Evolutionary conservation across 495 filamentous ascomycete genomes (phyloP).

Genomic region (Penicillium diatomitis): DNA sequence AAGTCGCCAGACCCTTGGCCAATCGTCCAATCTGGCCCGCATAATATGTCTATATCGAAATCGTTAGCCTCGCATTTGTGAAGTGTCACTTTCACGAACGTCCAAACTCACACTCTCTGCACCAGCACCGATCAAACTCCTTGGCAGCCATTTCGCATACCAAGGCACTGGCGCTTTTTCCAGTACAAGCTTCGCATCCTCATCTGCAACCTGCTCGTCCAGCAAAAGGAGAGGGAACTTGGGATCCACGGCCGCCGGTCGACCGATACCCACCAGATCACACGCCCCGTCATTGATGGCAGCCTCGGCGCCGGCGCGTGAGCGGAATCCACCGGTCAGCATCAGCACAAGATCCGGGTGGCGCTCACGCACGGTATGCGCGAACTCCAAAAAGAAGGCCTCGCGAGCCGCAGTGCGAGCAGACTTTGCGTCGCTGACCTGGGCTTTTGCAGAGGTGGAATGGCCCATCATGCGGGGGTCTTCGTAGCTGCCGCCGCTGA

Average conservation of each 20-base stretch:
- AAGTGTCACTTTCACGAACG: background rate
- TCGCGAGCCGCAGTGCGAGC: slow-evolving; percentile 43
- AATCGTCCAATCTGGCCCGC: slow-evolving; percentile 30
- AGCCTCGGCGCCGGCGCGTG: slow-evolving; percentile 41
- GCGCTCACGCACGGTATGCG: slow-evolving; percentile 31
- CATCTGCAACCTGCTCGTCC: slow-evolving; percentile 41
- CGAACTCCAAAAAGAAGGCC: slow-evolving; percentile 54
- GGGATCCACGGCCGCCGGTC: slow-evolving; percentile 44
- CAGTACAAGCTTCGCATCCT: slow-evolving; percentile 36
- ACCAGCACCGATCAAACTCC: slow-evolving; percentile 35
- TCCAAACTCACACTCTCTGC: slow-evolving; percentile 30
- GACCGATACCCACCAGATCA: slow-evolving; percentile 48
- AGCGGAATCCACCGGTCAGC: slow-evolving; percentile 49
- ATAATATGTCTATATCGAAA: slow-evolving; percentile 28
- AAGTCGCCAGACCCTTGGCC: slow-evolving; percentile 25
- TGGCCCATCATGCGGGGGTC: slow-evolving; percentile 35
- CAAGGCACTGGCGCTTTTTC: slow-evolving; percentile 27
- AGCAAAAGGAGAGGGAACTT: slow-evolving; percentile 41
- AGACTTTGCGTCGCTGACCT: slow-evolving; percentile 10
- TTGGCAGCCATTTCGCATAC: slow-evolving; percentile 23
- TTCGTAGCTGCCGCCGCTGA: slow-evolving; percentile 51
- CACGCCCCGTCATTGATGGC: slow-evolving; percentile 45
- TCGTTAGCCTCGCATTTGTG: background rate
- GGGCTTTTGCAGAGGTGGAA: background rate
- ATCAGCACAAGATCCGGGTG: slow-evolving; percentile 40